Evolutionary conservation across 148 eudicot genomes (phyloP).

Genomic region (Chenopodium quinoa): DNA sequence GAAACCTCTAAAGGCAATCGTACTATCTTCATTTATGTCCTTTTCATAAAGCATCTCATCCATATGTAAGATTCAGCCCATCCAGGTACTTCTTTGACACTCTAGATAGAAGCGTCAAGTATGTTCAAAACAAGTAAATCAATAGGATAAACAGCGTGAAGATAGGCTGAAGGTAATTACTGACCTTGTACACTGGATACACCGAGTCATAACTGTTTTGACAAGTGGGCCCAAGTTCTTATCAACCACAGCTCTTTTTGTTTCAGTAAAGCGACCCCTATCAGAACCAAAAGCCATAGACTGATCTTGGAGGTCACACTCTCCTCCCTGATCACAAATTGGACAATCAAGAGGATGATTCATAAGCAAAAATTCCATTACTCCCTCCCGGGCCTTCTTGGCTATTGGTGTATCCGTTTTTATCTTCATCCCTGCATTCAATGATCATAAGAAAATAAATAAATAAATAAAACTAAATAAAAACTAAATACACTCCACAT

Average conservation of each 20-base stretch:
- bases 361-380: conserved; percentile 97
- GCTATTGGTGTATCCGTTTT: conserved; percentile 97
- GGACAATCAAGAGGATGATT: conserved; percentile 99
- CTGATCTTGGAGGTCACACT: conserved; percentile 98
- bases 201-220: conserved; percentile 98
- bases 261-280: conserved; percentile 92
- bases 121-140: not conserved
- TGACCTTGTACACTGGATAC: conserved; percentile 97
- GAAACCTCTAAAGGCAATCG: too few species aligned
- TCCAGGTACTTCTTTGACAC: not conserved
- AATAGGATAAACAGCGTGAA: not conserved
- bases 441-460: not conserved
- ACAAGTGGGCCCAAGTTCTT: conserved; percentile 97
- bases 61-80: not conserved
- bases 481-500: not conserved
- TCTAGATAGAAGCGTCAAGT: not conserved
- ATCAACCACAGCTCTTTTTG: conserved; percentile 97
- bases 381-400: conserved; percentile 98
- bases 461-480: not conserved
- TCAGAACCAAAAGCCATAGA: conserved; percentile 99
- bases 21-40: too few species aligned
- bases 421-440: conserved; percentile 83
- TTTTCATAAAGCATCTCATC: too few species aligned
- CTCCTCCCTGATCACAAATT: conserved; percentile 99
- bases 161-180: conserved; percentile 9